Evolutionary conservation across 176 grass and related monocot species (phyloP), one percentile per base, ranked within the genome.

Genomic region (Carex scoparia): DNA sequence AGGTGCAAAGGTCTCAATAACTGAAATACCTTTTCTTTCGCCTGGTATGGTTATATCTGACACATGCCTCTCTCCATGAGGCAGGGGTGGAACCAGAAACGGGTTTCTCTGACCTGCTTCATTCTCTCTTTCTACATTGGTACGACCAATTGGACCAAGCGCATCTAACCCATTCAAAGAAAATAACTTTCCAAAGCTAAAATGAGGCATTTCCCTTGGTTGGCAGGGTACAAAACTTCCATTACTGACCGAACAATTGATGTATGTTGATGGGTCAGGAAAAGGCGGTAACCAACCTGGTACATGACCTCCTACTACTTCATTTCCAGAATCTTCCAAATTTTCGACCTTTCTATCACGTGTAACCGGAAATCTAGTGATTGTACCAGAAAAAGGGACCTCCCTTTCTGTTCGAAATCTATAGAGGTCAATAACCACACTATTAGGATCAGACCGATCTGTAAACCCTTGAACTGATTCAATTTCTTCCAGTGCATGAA

Each of bases 401-500:
- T 99, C 93, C 49, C 79, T 90, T 71, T 13, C 65, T 66, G 69
- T 60, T 37, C 85, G 88, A 0, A 90, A 92, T 2, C 61, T 57
- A 15, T 70, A 81, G 53, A 99, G 87, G n/a, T 99, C 93, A 69
- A 72, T 61, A 55, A 94, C 66, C 10, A 96, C 87, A 61, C 90
- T 91, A 0, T 87, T 87, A 1, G 86, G 58, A 80, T 91, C 86
- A 40, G 91, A 87, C 5, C 89, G 93, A 8, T 88, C 91, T 0
- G 87, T 68, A 65, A 92, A 96, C 0, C 97, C 97, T 14, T 89
- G 88, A 11, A 83, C 74, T 35, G 88, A 57, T 66, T 70, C 85
- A n/a, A 99, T 81, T 53, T 96, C 97, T 69, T 96, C 91, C 15
- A 99, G 84, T 13, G 87, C 88, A 76, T 87, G 90, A 72, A 99